Percentiles rank a stretch among this genome's conserved stretches.
Evolutionary conservation across 1,284 basidiomycete species (phyloP).

Genomic region (Ustilago hordei): DNA sequence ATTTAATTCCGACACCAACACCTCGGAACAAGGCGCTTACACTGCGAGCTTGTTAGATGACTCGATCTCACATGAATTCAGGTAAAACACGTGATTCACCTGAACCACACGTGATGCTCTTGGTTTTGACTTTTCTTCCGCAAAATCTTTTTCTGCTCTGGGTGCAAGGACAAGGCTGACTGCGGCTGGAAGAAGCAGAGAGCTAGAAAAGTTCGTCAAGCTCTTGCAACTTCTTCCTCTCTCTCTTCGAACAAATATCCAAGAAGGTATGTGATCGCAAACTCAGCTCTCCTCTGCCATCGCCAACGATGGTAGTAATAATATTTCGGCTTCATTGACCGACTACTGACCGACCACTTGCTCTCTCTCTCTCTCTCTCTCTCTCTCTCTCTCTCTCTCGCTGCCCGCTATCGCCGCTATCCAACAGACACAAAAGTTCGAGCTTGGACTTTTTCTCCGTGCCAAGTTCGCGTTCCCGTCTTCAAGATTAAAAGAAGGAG

Average conservation of each 20-base stretch:
- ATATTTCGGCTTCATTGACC: neutral
- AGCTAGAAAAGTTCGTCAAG: slow-evolving; percentile 28
- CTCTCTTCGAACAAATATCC: slow-evolving; percentile 58
- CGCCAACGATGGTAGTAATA: neutral
- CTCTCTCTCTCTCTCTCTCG: neutral
- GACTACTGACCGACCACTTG: neutral
- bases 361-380: neutral
- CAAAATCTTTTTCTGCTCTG: slow-evolving; percentile 10
- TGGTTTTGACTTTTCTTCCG: slow-evolving; percentile 4
- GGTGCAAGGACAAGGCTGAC: neutral
- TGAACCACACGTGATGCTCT: slow-evolving; percentile 12
- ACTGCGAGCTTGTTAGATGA: neutral
- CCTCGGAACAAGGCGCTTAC: neutral
- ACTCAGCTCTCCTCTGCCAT: slow-evolving; percentile 1
- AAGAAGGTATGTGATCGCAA: slow-evolving; percentile 47
- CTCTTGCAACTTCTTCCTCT: slow-evolving; percentile 24
- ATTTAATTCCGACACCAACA: neutral
- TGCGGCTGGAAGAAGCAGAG: neutral
- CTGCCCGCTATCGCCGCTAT: neutral
- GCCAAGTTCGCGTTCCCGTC: slow-evolving; percentile 63
- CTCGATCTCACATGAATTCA: slow-evolving; percentile 20
- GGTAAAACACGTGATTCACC: neutral
- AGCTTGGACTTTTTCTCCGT: slow-evolving; percentile 56
- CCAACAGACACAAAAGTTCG: slow-evolving; percentile 59
- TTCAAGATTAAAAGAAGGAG: slow-evolving; percentile 52